A percentile compares a stretch with the other conserved stretches of the same genome.
Evolutionary conservation across 1,139 yeast species (phyloP).

Genomic region (Blastobotrys petasosporus): DNA sequence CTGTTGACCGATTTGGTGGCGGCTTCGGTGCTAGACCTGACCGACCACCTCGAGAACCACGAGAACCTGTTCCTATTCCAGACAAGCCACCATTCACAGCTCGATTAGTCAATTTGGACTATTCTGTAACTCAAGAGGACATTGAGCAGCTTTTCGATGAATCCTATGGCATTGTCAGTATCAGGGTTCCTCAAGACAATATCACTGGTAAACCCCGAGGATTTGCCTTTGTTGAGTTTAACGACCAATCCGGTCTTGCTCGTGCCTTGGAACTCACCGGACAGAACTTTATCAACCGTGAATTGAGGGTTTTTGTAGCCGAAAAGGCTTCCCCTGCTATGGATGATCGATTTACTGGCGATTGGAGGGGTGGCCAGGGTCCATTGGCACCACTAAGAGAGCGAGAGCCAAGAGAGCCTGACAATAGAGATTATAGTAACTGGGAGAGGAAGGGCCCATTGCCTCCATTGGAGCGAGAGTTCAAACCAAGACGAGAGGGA

Average conservation of each 20-base stretch:
- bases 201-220: conserved; percentile 63
- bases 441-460: conserved; percentile 32
- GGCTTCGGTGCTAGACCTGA: not conserved
- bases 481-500: conserved; percentile 7
- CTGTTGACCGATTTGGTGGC: conserved; percentile 11
- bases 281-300: conserved; percentile 61
- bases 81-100: conserved; percentile 90
- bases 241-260: conserved; percentile 64
- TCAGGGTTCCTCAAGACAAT: conserved; percentile 52
- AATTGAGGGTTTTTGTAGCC: conserved; percentile 79
- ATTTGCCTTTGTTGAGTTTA: conserved; percentile 81
- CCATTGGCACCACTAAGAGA: conserved; percentile 16
- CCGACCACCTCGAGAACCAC: conserved; percentile 13
- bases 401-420: conserved; percentile 17
- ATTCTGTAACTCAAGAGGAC: conserved; percentile 66
- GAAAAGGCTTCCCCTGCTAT: conserved; percentile 39
- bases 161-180: conserved; percentile 2
- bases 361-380: conserved; percentile 50
- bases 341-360: conserved; percentile 49
- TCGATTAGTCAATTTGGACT: conserved; percentile 77
- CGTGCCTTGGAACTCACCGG: conserved; percentile 67
- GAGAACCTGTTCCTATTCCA: conserved; percentile 79
- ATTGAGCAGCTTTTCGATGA: conserved; percentile 58
- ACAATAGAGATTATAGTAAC: conserved; percentile 29
- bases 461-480: conserved; percentile 24